Base-by-base conservation (phyloP, 2,329 filamentous ascomycete genomes). In the Fusarium bulbicola region DNA sequence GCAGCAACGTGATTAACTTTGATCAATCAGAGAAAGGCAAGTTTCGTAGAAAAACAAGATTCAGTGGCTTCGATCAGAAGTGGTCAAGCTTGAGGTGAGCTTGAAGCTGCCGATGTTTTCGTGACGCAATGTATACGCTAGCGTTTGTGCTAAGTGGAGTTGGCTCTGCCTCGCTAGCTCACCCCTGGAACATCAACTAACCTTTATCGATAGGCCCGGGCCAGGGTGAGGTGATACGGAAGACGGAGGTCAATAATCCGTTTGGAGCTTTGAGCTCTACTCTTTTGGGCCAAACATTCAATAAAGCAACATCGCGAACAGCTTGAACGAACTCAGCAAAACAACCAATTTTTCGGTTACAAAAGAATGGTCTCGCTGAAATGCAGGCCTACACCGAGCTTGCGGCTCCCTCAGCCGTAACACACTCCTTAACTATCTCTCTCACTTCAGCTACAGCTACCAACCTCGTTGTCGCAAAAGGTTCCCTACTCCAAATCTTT, bases 321-420 rank as follows among this genome's bases (percentile, higher is more conserved):
- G 53, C 60, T 10, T 13, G 28, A 26, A 20, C 40, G 20, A 32
- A 34, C 54, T 24, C 40, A 50, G 26, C 24, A 69, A 64, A 62
- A 40, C 74, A 76, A 63, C 74, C 66, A 62, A 56, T 72, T 40
- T 71, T 58, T 66, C 59, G 43, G 49, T 63, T 68, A 72, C 59
- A 73, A 72, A 78, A 81, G 74, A 78, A 83, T 83, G 82, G 76
- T 79, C 73, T 76, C 77, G 80, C 79, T 72, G 74, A 75, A 53
- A 98, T 98, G 95, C 95, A 98, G 90, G 97, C 94, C 87, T 98
- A 98, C 85, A 95, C 94, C 80, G 96, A 99, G 88, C 88, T 99
- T 82, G 91, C 94, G 82, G 93, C 95, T 86, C 95, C 96, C 61
- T 97, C 95, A 81, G 95, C 95, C 81, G 95, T 98, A 84, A 95